Base-by-base conservation (phyloP, 495 filamentous ascomycete species). In the Trichoderma asperelloides region DNA sequence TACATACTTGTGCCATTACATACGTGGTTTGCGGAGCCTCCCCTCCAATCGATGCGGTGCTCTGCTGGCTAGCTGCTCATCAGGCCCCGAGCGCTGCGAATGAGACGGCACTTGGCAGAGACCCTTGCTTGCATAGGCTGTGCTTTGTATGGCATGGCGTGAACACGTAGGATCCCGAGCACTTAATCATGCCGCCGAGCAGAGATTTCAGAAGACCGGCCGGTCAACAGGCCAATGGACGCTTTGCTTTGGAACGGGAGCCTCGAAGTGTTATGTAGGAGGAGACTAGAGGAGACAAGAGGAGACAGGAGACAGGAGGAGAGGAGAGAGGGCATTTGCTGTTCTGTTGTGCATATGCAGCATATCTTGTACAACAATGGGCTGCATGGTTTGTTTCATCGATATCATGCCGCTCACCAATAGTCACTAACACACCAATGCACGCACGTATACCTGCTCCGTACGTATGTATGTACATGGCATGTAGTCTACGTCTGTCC, bases 11-110 rank as follows among this genome's bases (percentile, higher is more conserved):
- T 37, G 33, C 33, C 33, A 37, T 7, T 37, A 51, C 55, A 27
- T 60, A 60, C 55, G 55, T 60, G 55, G 8, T 47, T 60, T 60
- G 55, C 55, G 55, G 55, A 60, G 27, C 55, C 49, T 51, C 47
- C 47, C 47, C 47, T 51, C 47, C 16, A 37, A 37, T 7, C 9
- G 33, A 37, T 37, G 33, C 55, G 55, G 23, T 25, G 55, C 8
- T 60, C 27, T 28, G 23, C 23, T 21, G 55, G 55, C 23, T 60
- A 13, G 55, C 27, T 18, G 13, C 43, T 47, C 43, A n/a, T 47
- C 43, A 47, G 25, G 55, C 25, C 23, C 47, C 47, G 9, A 51
- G 18, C 47, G n/a, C 47, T 51, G 47, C 47, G 47, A 51, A 51
- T 51, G 47, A 51, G 47, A 51, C 47, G 47, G 47, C 47, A 21